phyloP scores from a whole-genome alignment of 768 basidiomycete genomes.

The Lactarius sp. region DNA sequence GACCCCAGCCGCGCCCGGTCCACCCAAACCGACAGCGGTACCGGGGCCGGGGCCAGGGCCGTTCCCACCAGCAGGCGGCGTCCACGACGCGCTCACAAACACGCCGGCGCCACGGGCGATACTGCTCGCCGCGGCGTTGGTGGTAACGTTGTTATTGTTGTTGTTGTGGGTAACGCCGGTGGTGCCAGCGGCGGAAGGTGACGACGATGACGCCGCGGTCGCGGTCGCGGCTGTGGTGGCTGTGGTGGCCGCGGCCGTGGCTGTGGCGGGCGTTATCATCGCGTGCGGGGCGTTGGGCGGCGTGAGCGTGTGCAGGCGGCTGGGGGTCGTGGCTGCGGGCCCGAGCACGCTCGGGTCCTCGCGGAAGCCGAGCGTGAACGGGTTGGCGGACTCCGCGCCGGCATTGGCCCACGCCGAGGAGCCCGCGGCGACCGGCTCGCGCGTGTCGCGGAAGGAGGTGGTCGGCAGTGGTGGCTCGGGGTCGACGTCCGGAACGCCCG shows the following conservation, averaged over 20 bases:
- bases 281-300: conserved; percentile 29
- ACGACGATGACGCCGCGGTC: not conserved
- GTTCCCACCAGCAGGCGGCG: conserved; percentile 9
- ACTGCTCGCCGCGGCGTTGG: not conserved
- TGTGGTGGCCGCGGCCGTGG: conserved; percentile 22
- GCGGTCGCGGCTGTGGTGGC: not conserved
- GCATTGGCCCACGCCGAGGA: conserved; percentile 26
- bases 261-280: not conserved
- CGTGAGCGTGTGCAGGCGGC: conserved; percentile 35
- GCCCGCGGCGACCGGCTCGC: conserved; percentile 17
- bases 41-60: conserved; percentile 5
- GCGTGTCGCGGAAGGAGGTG: not conserved
- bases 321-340: conserved; percentile 27
- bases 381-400: conserved; percentile 30
- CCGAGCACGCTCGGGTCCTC: conserved; percentile 23
- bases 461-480: conserved; percentile 38
- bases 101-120: conserved; percentile 1
- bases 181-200: no score
- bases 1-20: not conserved
- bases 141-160: not conserved
- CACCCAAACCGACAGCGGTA: conserved; percentile 7
- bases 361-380: conserved; percentile 20
- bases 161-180: no score
- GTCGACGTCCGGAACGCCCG: conserved; percentile 45
- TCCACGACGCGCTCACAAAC: conserved; percentile 24